A percentile compares a stretch with the other conserved stretches of the same genome.
Conservation (phyloP, 2,329 filamentous ascomycete species). For the Colletotrichum australisinense region DNA sequence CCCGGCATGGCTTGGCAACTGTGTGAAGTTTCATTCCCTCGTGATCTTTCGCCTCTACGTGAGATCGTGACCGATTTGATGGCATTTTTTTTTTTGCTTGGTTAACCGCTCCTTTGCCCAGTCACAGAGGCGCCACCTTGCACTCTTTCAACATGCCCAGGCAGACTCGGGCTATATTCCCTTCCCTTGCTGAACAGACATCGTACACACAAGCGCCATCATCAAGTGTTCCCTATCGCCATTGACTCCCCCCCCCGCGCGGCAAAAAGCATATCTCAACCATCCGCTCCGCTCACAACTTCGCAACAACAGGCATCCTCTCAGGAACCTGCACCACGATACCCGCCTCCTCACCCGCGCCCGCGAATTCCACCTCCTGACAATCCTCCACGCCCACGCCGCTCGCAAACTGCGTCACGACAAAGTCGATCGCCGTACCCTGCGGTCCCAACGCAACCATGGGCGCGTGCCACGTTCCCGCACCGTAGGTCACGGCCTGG, state of each 20-base stretch:
- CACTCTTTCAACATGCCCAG: not conserved
- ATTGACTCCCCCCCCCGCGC: not conserved
- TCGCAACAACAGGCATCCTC: conserved; percentile 24
- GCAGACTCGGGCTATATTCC: not conserved
- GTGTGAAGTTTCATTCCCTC: not conserved
- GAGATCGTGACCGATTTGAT: not conserved
- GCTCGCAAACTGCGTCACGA: conserved; percentile 91
- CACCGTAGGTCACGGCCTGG: conserved; percentile 91
- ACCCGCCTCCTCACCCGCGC: conserved; percentile 51
- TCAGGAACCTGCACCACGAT: conserved; percentile 48
- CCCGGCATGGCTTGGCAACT: not conserved
- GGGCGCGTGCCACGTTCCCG: conserved; percentile 95
- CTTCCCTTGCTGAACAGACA: not conserved
- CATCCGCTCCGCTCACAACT: conserved; percentile 19
- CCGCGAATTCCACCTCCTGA: conserved; percentile 73
- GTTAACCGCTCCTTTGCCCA: not conserved
- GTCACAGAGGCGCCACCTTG: not conserved
- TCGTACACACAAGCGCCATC: not conserved
- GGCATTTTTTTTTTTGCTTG: not conserved
- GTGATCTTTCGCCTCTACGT: no score
- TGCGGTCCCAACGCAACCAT: conserved; percentile 84
- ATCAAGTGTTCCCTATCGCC: no score
- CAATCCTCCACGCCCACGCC: conserved; percentile 87
- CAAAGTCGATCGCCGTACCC: conserved; percentile 78
- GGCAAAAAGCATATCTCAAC: not conserved